A percentile compares a stretch with the other conserved stretches of the same genome.
These are phyloP conservation scores for Ustanciosporium gigantosporum DNA, from an alignment of 1,284 basidiomycete species.

Conservation along the genomic window DNA sequence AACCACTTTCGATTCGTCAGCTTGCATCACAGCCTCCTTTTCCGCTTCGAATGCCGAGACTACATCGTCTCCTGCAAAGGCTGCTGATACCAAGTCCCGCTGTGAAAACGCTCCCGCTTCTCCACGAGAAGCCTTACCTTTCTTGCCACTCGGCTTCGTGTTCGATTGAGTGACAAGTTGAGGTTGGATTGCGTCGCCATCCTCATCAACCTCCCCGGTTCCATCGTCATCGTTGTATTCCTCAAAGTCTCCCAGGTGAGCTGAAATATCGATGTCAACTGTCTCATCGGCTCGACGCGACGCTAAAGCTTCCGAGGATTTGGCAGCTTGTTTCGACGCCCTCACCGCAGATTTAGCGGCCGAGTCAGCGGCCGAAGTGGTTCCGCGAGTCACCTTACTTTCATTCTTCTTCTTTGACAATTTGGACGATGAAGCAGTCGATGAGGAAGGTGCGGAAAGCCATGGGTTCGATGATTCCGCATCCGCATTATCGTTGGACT, in stretches of 20 bases:
- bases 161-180: not conserved
- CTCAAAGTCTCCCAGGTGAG: not conserved
- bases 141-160: not conserved
- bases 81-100: conserved; percentile 84
- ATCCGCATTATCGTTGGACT: conserved; percentile 1
- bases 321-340: conserved; percentile 32
- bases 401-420: conserved; percentile 44
- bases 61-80: conserved; percentile 95
- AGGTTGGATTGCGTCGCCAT: conserved; percentile 2
- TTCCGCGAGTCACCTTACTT: conserved; percentile 3
- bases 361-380: conserved; percentile 7
- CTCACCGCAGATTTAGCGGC: conserved; percentile 29
- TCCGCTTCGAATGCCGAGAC: conserved; percentile 82
- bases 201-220: conserved; percentile 16
- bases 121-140: not conserved
- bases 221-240: conserved; percentile 16
- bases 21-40: conserved; percentile 76
- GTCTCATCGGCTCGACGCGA: conserved; percentile 6
- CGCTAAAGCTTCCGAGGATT: conserved; percentile 26
- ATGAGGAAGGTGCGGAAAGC: conserved; percentile 10
- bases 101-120: conserved; percentile 65
- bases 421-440: conserved; percentile 2
- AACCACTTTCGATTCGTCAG: conserved; percentile 78
- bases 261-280: conserved; percentile 9
- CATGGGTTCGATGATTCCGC: conserved; percentile 37